These are phyloP conservation scores for Lyophyllum atratum DNA, from an alignment of 768 basidiomycete species.

Conservation along the genomic window DNA sequence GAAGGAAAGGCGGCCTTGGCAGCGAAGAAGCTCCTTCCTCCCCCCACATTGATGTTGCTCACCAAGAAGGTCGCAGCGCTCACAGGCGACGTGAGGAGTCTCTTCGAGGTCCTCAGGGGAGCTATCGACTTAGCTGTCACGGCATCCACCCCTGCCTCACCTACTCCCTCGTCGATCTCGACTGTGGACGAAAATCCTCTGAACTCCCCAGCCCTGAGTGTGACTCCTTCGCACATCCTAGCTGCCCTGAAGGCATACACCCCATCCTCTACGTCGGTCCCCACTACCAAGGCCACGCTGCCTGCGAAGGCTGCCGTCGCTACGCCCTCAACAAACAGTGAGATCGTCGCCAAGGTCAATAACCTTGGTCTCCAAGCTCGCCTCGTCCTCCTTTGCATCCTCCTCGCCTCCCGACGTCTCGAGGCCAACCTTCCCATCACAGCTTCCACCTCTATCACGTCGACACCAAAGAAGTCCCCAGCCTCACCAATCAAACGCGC, in stretches of 20 bases:
- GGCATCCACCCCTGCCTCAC: slow-evolving; percentile 17
- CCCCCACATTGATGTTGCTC: slow-evolving; percentile 65
- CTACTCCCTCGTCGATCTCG: not conserved
- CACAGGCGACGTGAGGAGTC: slow-evolving; percentile 80
- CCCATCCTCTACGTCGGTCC: slow-evolving; percentile 38
- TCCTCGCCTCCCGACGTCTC: slow-evolving; percentile 65
- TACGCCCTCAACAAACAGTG: slow-evolving; percentile 41
- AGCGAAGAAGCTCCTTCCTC: slow-evolving; percentile 59
- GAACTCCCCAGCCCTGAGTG: slow-evolving; percentile 37
- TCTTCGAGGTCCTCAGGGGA: slow-evolving; percentile 79
- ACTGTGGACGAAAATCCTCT: slow-evolving; percentile 34
- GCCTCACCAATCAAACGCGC: slow-evolving; percentile 57
- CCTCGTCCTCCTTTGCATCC: slow-evolving; percentile 61
- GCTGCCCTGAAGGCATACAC: slow-evolving; percentile 74
- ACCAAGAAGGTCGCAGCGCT: slow-evolving; percentile 80
- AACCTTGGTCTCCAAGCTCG: slow-evolving; percentile 76
- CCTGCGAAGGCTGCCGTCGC: slow-evolving; percentile 19
- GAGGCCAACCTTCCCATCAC: slow-evolving; percentile 58
- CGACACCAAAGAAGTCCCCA: slow-evolving; percentile 36
- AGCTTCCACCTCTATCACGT: slow-evolving; percentile 31
- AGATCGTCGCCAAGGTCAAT: slow-evolving; percentile 65
- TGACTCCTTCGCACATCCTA: slow-evolving; percentile 71
- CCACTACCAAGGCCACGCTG: slow-evolving; percentile 22
- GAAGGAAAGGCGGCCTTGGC: slow-evolving; percentile 27
- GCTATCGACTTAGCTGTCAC: slow-evolving; percentile 73